Percentiles rank a stretch among this genome's conserved stretches.
These are phyloP conservation scores for Hemisphaericaspora xylanilytica DNA, from an alignment of 1,139 yeast species.

Conservation along the genomic window DNA sequence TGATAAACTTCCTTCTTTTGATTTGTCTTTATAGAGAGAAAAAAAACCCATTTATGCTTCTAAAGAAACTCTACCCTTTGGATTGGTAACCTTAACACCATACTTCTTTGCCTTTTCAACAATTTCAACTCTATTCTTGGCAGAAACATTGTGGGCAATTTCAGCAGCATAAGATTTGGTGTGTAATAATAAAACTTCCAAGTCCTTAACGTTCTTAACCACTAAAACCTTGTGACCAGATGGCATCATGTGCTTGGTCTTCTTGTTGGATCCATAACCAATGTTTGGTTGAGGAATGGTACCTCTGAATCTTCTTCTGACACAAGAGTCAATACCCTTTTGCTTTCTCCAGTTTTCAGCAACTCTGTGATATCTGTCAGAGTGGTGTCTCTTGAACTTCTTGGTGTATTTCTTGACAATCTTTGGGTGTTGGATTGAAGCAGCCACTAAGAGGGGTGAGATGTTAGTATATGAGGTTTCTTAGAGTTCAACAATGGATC, in stretches of 20 bases:
- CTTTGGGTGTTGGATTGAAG: slow-evolving; percentile 98
- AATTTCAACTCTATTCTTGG: slow-evolving; percentile 96
- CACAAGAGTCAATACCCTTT: slow-evolving; percentile 99
- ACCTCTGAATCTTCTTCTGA: slow-evolving; percentile 99
- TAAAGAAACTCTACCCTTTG: slow-evolving; percentile 97
- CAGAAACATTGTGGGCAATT: slow-evolving; percentile 97
- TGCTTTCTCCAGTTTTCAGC: slow-evolving; percentile 99
- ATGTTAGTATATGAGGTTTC: slow-evolving; percentile 13
- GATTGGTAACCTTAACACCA: slow-evolving; percentile 99
- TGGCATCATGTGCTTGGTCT: slow-evolving; percentile 93
- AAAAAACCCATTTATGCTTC: slow-evolving; percentile 74
- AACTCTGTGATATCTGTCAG: slow-evolving; percentile 99
- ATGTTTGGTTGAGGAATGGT: slow-evolving; percentile 98
- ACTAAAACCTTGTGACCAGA: slow-evolving; percentile 98
- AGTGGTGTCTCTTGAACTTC: slow-evolving; percentile 99
- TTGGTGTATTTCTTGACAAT: slow-evolving; percentile 99
- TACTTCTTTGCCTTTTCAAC: slow-evolving; percentile 97
- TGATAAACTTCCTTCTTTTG: not conserved
- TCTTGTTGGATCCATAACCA: slow-evolving; percentile 99
- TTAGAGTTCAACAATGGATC: no score
- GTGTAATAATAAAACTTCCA: slow-evolving; percentile 95
- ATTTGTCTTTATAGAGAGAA: no score
- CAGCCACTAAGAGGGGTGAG: slow-evolving; percentile 63
- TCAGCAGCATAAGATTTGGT: slow-evolving; percentile 99
- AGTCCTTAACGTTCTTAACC: slow-evolving; percentile 89